Base-by-base conservation (phyloP, 2,329 filamentous ascomycete species). In the Rhynchosporium agropyri region DNA sequence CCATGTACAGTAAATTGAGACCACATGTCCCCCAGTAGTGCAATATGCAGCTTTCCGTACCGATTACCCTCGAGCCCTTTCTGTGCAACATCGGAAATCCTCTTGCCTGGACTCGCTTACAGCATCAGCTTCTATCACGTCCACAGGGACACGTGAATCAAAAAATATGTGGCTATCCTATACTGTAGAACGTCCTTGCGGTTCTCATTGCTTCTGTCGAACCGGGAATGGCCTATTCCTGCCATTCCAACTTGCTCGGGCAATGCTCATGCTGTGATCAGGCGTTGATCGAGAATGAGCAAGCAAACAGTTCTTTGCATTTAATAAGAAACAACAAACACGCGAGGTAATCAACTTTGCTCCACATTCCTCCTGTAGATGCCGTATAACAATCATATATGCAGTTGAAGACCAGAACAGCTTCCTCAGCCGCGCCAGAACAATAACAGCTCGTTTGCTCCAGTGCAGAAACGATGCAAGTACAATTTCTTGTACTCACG, bases 11-110 rank as follows among this genome's bases (percentile, higher is more conserved):
- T 45, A 40, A 36, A 26, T 48, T 26, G 29, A 42, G 10, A 38
- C 26, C 26, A 33, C 28, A 33, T 13, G 45, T 5, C 13, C 20
- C 29, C 43, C 31, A 15, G 33, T 40, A 29, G 10, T 28, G 0
- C 15, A 31, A 15, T 20, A 26, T 60, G 58, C n/a, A 31, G 58
- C 58, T 53, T 29, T 36, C 58, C 58, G 46, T 60, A 46, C 58
- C 58, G 58, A 60, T 53, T 45, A 28, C 48, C 46, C 53, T 26
- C 42, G 46, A 38, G 36, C 10, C 10, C 13, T 51, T 28, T 50
- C 13, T 43, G 36, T n/a, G 28, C 28, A 33, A 29, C 46, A 50
- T 38, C 33, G 58, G 46, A 51, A 33, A 29, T 51, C 7, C 26
- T 42, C 31, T 60, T 33, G 20, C 48, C 38, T 51, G 58, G 26